Evolutionary conservation across 2,329 filamentous ascomycete species (phyloP).

Genomic region (Ophiosphaerella narmari): DNA sequence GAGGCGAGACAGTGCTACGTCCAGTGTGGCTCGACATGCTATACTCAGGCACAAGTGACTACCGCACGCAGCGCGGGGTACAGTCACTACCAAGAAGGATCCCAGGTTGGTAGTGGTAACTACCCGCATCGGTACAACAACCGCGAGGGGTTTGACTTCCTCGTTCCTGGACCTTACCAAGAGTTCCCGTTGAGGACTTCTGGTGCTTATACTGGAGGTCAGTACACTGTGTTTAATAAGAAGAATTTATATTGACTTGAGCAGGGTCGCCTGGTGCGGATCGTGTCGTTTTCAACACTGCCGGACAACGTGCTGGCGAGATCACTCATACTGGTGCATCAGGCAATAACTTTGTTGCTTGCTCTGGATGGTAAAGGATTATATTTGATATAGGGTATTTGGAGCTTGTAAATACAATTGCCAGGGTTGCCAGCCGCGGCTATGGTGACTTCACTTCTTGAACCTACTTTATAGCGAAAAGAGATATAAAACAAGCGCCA

Average conservation of each 20-base stretch:
- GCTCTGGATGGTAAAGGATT: conserved; percentile 44
- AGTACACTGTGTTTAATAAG: background rate
- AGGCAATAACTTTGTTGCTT: conserved; percentile 71
- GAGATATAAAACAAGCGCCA: too few relatives aligned
- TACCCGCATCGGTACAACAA: conserved; percentile 67
- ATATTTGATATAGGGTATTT: too few relatives aligned
- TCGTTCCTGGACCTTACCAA: conserved; percentile 62
- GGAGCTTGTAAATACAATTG: background rate
- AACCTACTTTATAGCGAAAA: too few relatives aligned
- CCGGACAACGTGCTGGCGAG: conserved; percentile 62
- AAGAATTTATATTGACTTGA: background rate
- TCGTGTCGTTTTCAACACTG: conserved; percentile 66
- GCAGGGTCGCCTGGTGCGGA: conserved; percentile 67
- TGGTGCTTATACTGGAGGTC: conserved; percentile 61
- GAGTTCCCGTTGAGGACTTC: conserved; percentile 64
- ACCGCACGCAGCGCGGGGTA: conserved; percentile 59
- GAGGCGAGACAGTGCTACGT: conserved; percentile 53
- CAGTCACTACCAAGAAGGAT: conserved; percentile 52
- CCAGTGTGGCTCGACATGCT: conserved; percentile 60
- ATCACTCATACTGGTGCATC: conserved; percentile 74
- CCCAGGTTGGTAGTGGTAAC: conserved; percentile 45
- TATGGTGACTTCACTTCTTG: background rate
- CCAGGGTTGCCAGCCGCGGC: background rate
- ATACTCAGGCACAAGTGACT: conserved; percentile 56
- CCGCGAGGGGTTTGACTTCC: conserved; percentile 66